phyloP scores from a whole-genome alignment of 1,139 yeast genomes.

The Hemisphaericaspora subhashii region DNA sequence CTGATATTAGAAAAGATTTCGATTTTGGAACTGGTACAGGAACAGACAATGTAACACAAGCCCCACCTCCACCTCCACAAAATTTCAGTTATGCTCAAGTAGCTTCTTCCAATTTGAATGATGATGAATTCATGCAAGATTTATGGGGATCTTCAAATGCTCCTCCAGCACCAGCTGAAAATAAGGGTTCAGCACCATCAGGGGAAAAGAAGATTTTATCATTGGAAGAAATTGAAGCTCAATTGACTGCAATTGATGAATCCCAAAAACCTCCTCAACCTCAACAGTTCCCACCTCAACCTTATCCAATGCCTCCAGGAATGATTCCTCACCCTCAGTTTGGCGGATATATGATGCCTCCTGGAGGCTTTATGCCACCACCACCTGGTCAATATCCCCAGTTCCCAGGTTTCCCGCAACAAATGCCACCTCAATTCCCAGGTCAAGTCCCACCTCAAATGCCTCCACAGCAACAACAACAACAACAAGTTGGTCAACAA shows the following conservation, averaged over 20 bases:
- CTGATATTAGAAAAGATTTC: constrained; percentile 66
- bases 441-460: constrained; percentile 13
- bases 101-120: constrained; percentile 39
- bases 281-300: constrained; percentile 24
- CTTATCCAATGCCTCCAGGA: constrained; percentile 35
- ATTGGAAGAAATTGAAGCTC: constrained; percentile 77
- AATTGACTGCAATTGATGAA: constrained; percentile 52
- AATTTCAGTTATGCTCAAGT: constrained; percentile 61
- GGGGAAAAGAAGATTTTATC: constrained; percentile 54
- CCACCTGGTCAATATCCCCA: constrained; percentile 32
- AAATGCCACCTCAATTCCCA: constrained; percentile 18
- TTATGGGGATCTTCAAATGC: constrained; percentile 47
- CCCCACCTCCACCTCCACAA: constrained; percentile 26
- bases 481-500: constrained; percentile 13
- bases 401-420: constrained; percentile 31
- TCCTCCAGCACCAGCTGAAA: constrained; percentile 19
- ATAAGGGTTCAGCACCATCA: constrained; percentile 15
- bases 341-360: constrained; percentile 45
- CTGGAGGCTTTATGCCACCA: constrained; percentile 39
- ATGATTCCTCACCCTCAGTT: constrained; percentile 40
- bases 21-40: constrained; percentile 57
- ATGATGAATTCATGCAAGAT: constrained; percentile 52
- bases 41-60: constrained; percentile 12
- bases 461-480: constrained; percentile 18
- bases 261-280: constrained; percentile 22